Evolutionary conservation across 768 basidiomycete genomes (phyloP).

Genomic region (Hygrophorus pudorinus): DNA sequence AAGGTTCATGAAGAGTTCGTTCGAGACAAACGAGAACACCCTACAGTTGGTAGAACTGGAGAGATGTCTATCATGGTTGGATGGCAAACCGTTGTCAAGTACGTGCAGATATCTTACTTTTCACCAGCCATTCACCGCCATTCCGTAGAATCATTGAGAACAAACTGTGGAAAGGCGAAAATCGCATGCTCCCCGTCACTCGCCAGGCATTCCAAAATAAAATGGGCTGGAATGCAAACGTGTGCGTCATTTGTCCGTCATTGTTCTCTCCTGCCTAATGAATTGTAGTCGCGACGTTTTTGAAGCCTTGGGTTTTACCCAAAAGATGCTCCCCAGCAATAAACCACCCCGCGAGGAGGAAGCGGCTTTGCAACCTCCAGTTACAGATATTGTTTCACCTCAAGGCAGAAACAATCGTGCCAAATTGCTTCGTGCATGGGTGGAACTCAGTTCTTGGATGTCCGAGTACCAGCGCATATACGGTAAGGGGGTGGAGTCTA

Average conservation of each 20-base stretch:
- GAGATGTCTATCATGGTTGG: slow-evolving; percentile 46
- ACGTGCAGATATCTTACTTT: slow-evolving; percentile 15
- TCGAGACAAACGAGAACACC: slow-evolving; percentile 51
- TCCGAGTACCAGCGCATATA: slow-evolving; percentile 42
- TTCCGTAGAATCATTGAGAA: slow-evolving; percentile 53
- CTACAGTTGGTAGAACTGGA: slow-evolving; percentile 41
- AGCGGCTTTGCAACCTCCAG: slow-evolving; percentile 42
- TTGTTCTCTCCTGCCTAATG: slow-evolving; percentile 1
- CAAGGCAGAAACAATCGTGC: slow-evolving; percentile 44
- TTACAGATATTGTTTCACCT: slow-evolving; percentile 34
- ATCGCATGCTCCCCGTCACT: slow-evolving; percentile 41
- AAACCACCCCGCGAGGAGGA: slow-evolving; percentile 23
- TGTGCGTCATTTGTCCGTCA: slow-evolving; percentile 34
- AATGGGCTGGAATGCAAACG: slow-evolving; percentile 52
- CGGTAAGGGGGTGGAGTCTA: slow-evolving; percentile 21
- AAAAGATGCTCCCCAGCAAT: slow-evolving; percentile 32
- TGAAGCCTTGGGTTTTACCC: slow-evolving; percentile 30
- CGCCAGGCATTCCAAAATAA: slow-evolving; percentile 50
- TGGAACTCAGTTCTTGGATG: slow-evolving; percentile 63
- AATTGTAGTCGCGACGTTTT: slow-evolving; percentile 2
- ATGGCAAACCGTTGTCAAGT: slow-evolving; percentile 63
- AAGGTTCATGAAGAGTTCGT: slow-evolving; percentile 53
- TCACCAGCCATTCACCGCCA: neutral
- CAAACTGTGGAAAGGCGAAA: slow-evolving; percentile 63
- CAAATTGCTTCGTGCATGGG: slow-evolving; percentile 70